Base-by-base conservation (phyloP, 2,329 filamentous ascomycete genomes). In the Zymoseptoria brevis region DNA sequence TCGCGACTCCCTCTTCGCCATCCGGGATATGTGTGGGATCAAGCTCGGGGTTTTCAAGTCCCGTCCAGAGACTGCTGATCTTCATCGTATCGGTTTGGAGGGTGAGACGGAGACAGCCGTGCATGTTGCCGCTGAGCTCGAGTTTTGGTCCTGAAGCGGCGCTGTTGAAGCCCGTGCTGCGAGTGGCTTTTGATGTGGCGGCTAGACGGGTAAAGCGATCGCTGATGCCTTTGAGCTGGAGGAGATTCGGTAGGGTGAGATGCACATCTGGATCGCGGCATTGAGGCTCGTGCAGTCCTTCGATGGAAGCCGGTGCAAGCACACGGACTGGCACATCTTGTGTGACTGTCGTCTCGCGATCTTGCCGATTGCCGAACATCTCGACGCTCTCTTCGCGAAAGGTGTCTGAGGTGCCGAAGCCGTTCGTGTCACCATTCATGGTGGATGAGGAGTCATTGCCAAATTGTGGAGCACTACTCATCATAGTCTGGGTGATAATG, bases 261-360 rank as follows among this genome's bases (percentile, higher is more conserved):
- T 97, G 89, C 2, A 96, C 92, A 69, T 97, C 94, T 48, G 93
- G 90, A 67, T 96, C 91, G 60, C 90, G 87, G 60, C 92, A 90
- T 61, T 87, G 86, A 13, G 94, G 94, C 76, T 99, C 93, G 77
- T 96, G 90, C 62, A 97, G 86, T n/a, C 86, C 88, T 69, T 94
- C 89, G n/a, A 97, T 90, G 0, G 85, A 87, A 56, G 88, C 84
- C 1, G 89, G 86, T 59, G 89, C 86, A 8, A 99, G 82, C 1
- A 99, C 91, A 19, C 92, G 87, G 50, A 97, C 88, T n/a, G 94
- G 94, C 48, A 99, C 88, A 74, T 97, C 91, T 71, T 99, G 94
- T 0, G 91, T 96, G 69, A 99, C 88, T 67, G 95, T 82, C 63
- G 94, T 96, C 73, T 96, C 92, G 67, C 90, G 87, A 69, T 93